A percentile compares a stretch with the other conserved stretches of the same genome.
Conservation (phyloP, 306 rosid genomes). For the Elaeagnus macrophylla region DNA sequence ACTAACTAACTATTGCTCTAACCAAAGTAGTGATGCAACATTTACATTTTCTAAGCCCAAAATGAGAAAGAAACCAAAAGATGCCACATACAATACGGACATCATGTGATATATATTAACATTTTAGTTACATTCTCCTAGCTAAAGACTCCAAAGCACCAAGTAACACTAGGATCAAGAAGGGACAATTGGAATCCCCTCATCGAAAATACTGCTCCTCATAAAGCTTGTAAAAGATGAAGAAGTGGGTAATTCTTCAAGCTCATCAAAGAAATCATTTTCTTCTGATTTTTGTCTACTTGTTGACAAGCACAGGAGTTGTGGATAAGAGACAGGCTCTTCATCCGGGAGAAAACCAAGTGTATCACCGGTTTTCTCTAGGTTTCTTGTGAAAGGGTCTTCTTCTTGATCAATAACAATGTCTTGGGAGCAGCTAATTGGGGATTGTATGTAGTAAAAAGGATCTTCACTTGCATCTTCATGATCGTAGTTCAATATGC, state of each 20-base stretch:
- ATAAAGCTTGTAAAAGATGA: constrained; percentile 53
- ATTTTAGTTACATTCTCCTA: constrained; percentile 29
- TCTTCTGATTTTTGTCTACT: constrained; percentile 40
- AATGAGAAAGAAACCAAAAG: constrained; percentile 4
- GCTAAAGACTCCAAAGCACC: constrained; percentile 19
- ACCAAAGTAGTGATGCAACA: constrained; percentile 17
- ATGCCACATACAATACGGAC: constrained; percentile 11
- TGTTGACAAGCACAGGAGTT: constrained; percentile 32
- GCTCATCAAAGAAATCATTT: constrained; percentile 76
- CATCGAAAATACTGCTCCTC: constrained; percentile 52
- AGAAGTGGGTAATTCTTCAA: constrained; percentile 77
- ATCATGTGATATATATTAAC: constrained; percentile 15
- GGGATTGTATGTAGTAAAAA: constrained; percentile 45
- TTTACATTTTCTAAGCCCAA: constrained; percentile 16
- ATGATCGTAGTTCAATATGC: background rate
- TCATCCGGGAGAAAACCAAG: constrained; percentile 36
- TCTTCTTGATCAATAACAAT: constrained; percentile 31
- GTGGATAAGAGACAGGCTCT: constrained; percentile 37
- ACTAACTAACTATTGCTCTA: constrained; percentile 8
- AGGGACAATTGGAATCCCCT: constrained; percentile 63
- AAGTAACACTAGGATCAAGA: constrained; percentile 45
- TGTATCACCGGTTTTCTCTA: constrained; percentile 29
- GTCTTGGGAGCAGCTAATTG: constrained; percentile 30
- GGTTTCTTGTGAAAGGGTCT: constrained; percentile 40
- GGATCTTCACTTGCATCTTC: constrained; percentile 20